Evolutionary conservation across 2,329 filamentous ascomycete species (phyloP).

Genomic region (Penicillium sp.): DNA sequence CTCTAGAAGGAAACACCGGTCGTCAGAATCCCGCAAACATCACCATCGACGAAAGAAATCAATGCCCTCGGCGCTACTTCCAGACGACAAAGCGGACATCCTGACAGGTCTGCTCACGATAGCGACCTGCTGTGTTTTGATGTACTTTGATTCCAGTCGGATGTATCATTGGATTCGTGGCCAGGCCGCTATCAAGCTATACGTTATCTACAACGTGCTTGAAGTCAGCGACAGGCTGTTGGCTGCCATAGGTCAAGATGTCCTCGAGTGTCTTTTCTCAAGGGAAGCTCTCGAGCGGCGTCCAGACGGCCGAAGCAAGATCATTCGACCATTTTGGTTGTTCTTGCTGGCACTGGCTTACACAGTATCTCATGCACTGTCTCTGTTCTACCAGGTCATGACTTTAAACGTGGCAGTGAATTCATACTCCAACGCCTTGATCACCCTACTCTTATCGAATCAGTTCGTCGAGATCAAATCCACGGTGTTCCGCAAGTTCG

Average conservation of each 20-base stretch:
- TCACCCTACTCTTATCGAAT: constrained; percentile 91
- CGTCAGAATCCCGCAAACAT: constrained; percentile 44
- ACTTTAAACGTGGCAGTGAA: constrained; percentile 98
- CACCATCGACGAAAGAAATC: constrained; percentile 73
- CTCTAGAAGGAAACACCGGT: constrained; percentile 27
- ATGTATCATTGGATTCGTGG: constrained; percentile 98
- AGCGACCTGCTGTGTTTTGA: constrained; percentile 77
- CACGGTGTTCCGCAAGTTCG: constrained; percentile 97
- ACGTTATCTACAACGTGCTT: constrained; percentile 97
- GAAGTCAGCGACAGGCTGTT: constrained; percentile 86
- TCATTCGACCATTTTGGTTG: constrained; percentile 85
- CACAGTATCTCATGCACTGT: constrained; percentile 81
- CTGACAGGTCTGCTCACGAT: constrained; percentile 87
- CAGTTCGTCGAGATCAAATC: constrained; percentile 99
- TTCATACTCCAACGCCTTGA: constrained; percentile 92
- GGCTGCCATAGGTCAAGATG: constrained; percentile 89
- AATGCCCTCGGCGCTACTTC: constrained; percentile 76
- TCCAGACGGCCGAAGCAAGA: constrained; percentile 82
- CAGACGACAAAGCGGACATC: constrained; percentile 92
- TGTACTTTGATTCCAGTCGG: constrained; percentile 88
- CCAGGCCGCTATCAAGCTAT: constrained; percentile 95
- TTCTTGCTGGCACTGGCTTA: constrained; percentile 84
- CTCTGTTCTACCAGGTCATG: constrained; percentile 95
- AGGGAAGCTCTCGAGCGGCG: constrained; percentile 87
- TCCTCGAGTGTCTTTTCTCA: constrained; percentile 93